These are phyloP conservation scores for Cystoderma amianthinum DNA, from an alignment of 768 basidiomycete species.

Conservation along the genomic window DNA sequence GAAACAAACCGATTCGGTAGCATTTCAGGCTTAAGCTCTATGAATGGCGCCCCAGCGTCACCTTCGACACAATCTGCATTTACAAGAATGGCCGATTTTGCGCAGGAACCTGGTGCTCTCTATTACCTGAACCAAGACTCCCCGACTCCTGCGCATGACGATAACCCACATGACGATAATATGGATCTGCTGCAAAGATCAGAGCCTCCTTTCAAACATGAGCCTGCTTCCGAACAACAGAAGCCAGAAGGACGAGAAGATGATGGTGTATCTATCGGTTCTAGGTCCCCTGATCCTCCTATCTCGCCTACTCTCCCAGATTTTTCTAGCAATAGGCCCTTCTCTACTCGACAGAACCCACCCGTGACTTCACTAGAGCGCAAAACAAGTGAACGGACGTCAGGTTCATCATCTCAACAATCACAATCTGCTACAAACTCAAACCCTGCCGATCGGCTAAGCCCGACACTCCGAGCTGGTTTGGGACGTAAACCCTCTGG, in stretches of 20 bases:
- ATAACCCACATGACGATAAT: not conserved
- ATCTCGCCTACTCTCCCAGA: not conserved
- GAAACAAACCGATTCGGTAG: not conserved
- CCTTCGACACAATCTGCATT: not conserved
- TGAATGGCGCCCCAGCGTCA: not conserved
- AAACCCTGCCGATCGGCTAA: slow-evolving; percentile 19
- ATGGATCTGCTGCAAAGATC: too few species aligned
- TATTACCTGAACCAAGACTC: slow-evolving; percentile 63
- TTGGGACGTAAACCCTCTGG: slow-evolving; percentile 73
- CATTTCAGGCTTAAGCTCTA: not conserved
- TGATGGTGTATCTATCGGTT: not conserved
- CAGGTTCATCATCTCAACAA: slow-evolving; percentile 10
- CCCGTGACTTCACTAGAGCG: slow-evolving; percentile 30
- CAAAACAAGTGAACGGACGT: slow-evolving; percentile 10
- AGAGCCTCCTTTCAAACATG: too few species aligned
- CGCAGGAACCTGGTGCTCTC: slow-evolving; percentile 50
- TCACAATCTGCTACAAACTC: slow-evolving; percentile 11
- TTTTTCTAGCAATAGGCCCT: slow-evolving; percentile 6
- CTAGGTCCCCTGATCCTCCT: not conserved
- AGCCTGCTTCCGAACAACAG: not conserved
- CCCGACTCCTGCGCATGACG: not conserved
- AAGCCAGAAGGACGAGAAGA: not conserved
- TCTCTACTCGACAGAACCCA: slow-evolving; percentile 24
- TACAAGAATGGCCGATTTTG: not conserved
- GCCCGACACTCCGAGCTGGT: slow-evolving; percentile 27